Evolutionary conservation across 2,329 filamentous ascomycete genomes (phyloP), one percentile per base, ranked within the genome.

Genomic region (Microdochium trichocladiopsis): DNA sequence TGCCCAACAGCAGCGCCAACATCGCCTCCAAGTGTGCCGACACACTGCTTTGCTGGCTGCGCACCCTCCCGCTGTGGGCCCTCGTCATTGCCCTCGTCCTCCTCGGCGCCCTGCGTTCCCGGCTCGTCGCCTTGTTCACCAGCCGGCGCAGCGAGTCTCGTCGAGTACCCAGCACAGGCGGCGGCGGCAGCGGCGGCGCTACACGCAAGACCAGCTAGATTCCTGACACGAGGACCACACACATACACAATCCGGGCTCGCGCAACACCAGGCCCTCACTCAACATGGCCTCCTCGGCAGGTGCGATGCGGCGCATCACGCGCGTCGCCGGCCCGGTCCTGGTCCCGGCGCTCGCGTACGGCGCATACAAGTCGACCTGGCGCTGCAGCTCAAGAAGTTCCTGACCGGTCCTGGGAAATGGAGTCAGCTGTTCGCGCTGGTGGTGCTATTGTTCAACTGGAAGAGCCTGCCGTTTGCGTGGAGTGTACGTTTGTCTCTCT

Each of bases 401-500:
- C 65, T 78, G 54, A 80, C 75, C 0, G 80, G 79, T 0, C 78
- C 79, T 0, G 80, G 79, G 2, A 71, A 77, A 50, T 75, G 71
- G 5, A 78, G 73, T 56, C 75, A 80, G 4, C 72, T 83, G 52
- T 50, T 79, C 52, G 65, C 81, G 53, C 60, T 86, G 14, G 50
- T 80, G 12, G 79, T 87, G 52, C 72, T 81, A 12, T 48, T 86
- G 8, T 60, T 80, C 45, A 93, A 92, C 66, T 74, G 86, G 71
- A 93, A 93, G 76, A 87, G 79, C 55, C 63, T 91, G 55, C 88
- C 88, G 0, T 77, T 89, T 43, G 79, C 82, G 10, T 93, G 88
- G 88, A 90, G 8, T n/a, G n/a, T n/a, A n/a, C n/a, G n/a, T n/a
- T n/a, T n/a, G n/a, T n/a, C n/a, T n/a, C n/a, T n/a, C n/a, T n/a